phyloP scores from a whole-genome alignment of 768 basidiomycete species.

The Kwoniella europaea region DNA sequence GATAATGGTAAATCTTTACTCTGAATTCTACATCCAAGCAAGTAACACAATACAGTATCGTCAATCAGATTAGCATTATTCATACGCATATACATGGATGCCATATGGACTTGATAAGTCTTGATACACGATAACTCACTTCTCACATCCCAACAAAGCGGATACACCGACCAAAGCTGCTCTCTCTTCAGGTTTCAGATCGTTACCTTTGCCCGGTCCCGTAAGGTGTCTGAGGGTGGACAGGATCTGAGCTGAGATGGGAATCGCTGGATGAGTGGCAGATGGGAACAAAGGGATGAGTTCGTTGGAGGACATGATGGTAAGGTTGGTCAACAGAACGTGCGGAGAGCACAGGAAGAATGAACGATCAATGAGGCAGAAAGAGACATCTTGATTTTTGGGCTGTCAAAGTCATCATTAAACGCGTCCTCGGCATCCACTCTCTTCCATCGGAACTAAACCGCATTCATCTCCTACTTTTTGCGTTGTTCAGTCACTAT shows the following conservation, averaged over 20 bases:
- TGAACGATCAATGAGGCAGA: background rate
- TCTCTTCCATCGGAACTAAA: background rate
- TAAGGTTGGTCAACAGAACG: background rate
- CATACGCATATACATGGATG: no score
- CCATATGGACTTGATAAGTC: no score
- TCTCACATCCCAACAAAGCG: slow-evolving; percentile 52
- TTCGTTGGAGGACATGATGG: slow-evolving; percentile 35
- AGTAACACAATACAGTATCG: no score
- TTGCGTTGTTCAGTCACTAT: no score
- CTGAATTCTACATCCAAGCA: no score
- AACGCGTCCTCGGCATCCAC: background rate
- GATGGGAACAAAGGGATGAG: slow-evolving; percentile 50
- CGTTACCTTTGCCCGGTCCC: slow-evolving; percentile 49
- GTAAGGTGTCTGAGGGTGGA: slow-evolving; percentile 48
- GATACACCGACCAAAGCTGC: slow-evolving; percentile 51
- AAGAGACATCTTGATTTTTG: background rate
- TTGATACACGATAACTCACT: no score
- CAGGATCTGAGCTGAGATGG: slow-evolving; percentile 43
- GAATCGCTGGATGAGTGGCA: slow-evolving; percentile 47
- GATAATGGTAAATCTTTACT: slow-evolving; percentile 40
- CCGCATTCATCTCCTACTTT: no score
- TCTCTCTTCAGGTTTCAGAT: slow-evolving; percentile 48
- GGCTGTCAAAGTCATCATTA: background rate
- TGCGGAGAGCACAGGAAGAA: background rate
- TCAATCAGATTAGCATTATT: no score